Percentiles rank a stretch among this genome's conserved stretches.
Conservation (phyloP, 2,329 filamentous ascomycete genomes). For the Aspergillus sp. region DNA sequence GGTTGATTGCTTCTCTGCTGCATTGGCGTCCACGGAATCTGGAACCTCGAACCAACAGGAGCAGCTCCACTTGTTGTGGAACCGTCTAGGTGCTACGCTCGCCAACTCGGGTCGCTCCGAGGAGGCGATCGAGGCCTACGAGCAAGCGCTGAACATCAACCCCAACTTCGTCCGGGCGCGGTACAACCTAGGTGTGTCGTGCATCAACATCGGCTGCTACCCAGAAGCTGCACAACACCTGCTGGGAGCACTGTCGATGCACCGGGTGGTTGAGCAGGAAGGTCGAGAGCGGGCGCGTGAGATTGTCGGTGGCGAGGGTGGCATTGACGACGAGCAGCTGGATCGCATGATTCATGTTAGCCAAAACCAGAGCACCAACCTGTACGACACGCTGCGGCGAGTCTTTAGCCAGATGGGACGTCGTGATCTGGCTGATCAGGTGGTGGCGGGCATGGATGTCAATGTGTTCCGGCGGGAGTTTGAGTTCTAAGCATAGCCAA, state of each 20-base stretch:
- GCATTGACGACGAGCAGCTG: conserved; percentile 68
- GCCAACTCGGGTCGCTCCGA: conserved; percentile 92
- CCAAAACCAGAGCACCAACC: conserved; percentile 94
- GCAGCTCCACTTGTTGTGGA: conserved; percentile 94
- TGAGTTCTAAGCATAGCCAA: conserved; percentile 67
- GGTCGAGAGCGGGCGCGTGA: conserved; percentile 81
- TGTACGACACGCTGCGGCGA: conserved; percentile 89
- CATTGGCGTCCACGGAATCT: conserved; percentile 80
- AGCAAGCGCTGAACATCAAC: conserved; percentile 83
- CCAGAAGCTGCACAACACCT: conserved; percentile 91
- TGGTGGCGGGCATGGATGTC: conserved; percentile 86
- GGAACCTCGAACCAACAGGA: conserved; percentile 81
- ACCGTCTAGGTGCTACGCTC: conserved; percentile 90
- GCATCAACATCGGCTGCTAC: conserved; percentile 96
- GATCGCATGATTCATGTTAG: conserved; percentile 75
- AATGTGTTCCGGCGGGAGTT: conserved; percentile 87
- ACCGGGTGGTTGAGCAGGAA: conserved; percentile 86
- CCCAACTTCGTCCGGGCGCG: conserved; percentile 96
- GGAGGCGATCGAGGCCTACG: conserved; percentile 95
- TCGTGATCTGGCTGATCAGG: conserved; percentile 82
- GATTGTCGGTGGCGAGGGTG: conserved; percentile 64
- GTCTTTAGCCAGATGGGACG: conserved; percentile 98
- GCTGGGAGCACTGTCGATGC: conserved; percentile 89
- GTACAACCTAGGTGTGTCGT: conserved; percentile 94
- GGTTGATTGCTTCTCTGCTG: conserved; percentile 95